Evolutionary conservation across 2,329 filamentous ascomycete species (phyloP).

Genomic region (Monilinia aucupariae): DNA sequence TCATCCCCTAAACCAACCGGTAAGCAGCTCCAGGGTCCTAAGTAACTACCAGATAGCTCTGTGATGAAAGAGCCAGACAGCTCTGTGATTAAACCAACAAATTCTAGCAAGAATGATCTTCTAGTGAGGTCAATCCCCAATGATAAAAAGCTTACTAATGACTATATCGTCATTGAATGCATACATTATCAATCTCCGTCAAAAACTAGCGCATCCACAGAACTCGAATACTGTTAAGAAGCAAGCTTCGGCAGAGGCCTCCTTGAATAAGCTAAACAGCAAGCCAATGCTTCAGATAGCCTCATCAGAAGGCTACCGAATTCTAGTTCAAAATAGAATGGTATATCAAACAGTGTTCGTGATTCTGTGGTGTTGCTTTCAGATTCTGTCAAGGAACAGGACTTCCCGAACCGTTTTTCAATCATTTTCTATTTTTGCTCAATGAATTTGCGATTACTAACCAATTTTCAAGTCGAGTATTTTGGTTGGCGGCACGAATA

Average conservation of each 20-base stretch:
- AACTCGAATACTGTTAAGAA: neutral
- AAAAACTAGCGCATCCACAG: neutral
- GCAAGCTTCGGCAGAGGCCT: neutral
- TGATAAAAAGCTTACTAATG: neutral
- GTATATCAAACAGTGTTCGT: neutral
- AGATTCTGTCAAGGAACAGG: constrained; percentile 12
- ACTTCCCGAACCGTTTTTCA: neutral
- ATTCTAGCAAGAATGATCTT: neutral
- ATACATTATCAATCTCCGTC: neutral
- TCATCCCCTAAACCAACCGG: neutral
- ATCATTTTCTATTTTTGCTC: neutral
- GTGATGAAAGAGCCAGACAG: neutral
- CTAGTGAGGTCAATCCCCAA: neutral
- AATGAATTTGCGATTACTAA: neutral
- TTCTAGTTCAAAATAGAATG: neutral
- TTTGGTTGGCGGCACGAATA: neutral
- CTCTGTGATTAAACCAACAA: neutral
- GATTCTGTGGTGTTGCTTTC: neutral
- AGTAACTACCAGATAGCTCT: neutral
- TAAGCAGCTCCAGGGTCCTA: neutral
- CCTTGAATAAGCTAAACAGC: neutral
- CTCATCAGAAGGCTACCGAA: neutral
- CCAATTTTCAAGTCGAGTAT: neutral
- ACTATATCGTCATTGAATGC: neutral
- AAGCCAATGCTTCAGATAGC: neutral